Evolutionary conservation across 495 filamentous ascomycete genomes (phyloP).

Genomic region (Lepidopterella palustris): DNA sequence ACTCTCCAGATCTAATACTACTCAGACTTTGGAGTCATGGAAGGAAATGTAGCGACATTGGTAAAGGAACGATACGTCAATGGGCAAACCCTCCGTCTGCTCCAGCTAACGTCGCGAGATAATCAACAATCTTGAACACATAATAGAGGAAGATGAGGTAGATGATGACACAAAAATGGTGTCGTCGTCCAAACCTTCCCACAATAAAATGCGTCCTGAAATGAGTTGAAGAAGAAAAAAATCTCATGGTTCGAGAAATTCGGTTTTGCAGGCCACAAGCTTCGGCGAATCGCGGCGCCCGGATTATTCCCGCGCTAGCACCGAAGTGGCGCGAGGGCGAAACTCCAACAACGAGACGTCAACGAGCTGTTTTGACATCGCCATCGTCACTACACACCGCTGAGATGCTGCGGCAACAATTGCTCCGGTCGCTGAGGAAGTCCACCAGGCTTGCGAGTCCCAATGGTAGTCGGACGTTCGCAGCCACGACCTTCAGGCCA

Average conservation of each 20-base stretch:
- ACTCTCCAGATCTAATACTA: background rate
- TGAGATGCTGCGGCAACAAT: slow-evolving; percentile 83
- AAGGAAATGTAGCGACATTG: slow-evolving; percentile 52
- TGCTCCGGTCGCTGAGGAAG: slow-evolving; percentile 80
- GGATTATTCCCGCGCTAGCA: slow-evolving; percentile 15
- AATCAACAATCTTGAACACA: slow-evolving; percentile 52
- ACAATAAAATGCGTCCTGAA: slow-evolving; percentile 81
- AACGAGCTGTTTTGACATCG: slow-evolving; percentile 24
- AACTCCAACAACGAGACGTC: slow-evolving; percentile 32
- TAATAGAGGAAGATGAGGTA: slow-evolving; percentile 57
- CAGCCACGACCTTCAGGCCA: slow-evolving; percentile 59
- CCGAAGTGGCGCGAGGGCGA: slow-evolving; percentile 10
- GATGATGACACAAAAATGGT: slow-evolving; percentile 12
- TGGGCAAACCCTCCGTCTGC: slow-evolving; percentile 29
- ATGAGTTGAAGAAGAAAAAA: slow-evolving; percentile 44
- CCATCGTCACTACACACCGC: slow-evolving; percentile 37
- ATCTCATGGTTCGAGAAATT: slow-evolving; percentile 22
- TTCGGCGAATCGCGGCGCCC: slow-evolving; percentile 23
- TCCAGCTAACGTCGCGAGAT: slow-evolving; percentile 59
- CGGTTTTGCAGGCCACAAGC: slow-evolving; percentile 20
- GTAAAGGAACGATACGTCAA: slow-evolving; percentile 55
- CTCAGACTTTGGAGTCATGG: background rate
- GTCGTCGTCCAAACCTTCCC: slow-evolving; percentile 52
- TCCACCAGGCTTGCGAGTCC: slow-evolving; percentile 56
- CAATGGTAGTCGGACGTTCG: slow-evolving; percentile 65